Evolutionary conservation across 2,329 filamentous ascomycete genomes (phyloP), one percentile per base, ranked within the genome.

Genomic region (Aspergillus latus): DNA sequence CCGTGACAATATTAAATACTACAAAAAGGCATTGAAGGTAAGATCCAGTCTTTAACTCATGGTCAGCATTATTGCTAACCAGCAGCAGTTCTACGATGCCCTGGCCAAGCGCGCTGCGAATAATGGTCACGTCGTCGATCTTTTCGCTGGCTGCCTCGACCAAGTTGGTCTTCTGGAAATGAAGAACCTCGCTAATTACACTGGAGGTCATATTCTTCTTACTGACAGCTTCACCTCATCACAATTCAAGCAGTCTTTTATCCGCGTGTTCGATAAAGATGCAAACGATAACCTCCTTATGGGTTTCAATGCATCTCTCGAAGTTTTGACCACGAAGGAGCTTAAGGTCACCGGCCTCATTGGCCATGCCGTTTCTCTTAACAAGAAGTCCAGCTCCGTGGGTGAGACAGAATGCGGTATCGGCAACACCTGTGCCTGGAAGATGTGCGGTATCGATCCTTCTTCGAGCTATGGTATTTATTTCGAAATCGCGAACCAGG

Each of bases 161-260:
- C 94, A 99, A 75, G 94, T 99, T 63, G 94, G 94, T 74, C 81
- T 99, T 53, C 80, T 99, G 46, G 94, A 99, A 76, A 99, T 99
- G 94, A 97, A 97, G 76, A 90, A 92, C 28, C 83, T 99, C 11
- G 88, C 92, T 63, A 99, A 97, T 74, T 96, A 88, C 30, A 99
- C 94, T n/a, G 94, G 94, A 62, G 94, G 94, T 37, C 92, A 99
- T 72, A 99, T 99, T 88, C 95, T 99, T 62, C 78, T 99, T 62
- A 97, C 94, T 1, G 94, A 99, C 74, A 97, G 92, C 73, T 99
- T 99, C 73, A 97, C 93, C 3, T 95, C 94, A 0, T 97, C 93
- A 57, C 97, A 99, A 88, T 99, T 97, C 82, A 97, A 94, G 78
- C 94, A 99, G 73, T 97, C 94, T 0, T 99, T 99, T 69, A 88